Evolutionary conservation across 1,139 yeast genomes (phyloP).

Genomic region (Candida sanyaensis): DNA sequence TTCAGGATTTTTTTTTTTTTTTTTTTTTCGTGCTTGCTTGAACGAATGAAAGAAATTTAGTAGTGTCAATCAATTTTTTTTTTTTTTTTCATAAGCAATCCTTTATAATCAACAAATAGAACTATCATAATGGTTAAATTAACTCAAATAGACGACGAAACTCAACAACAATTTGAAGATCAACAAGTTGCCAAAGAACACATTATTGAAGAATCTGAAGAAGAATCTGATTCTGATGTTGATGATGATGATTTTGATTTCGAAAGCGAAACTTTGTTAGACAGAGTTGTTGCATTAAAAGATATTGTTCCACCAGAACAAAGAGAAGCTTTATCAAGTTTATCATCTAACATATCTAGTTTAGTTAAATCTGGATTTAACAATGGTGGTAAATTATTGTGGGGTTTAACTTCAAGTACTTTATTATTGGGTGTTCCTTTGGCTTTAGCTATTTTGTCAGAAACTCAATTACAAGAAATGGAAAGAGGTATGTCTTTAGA

Average conservation of each 20-base stretch:
- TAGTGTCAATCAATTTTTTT: background rate
- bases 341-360: slow-evolving; percentile 35
- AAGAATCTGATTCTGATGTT: slow-evolving; percentile 61
- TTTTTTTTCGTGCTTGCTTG: background rate
- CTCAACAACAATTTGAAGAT: slow-evolving; percentile 23
- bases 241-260: slow-evolving; percentile 76
- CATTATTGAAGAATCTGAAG: slow-evolving; percentile 31
- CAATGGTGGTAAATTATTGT: slow-evolving; percentile 73
- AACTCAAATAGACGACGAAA: slow-evolving; percentile 65
- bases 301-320: slow-evolving; percentile 91
- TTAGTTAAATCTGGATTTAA: slow-evolving; percentile 48
- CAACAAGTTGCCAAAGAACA: slow-evolving; percentile 15
- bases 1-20: background rate
- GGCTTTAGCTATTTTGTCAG: slow-evolving; percentile 85
- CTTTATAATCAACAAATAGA: background rate
- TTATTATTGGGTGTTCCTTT: slow-evolving; percentile 91
- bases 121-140: slow-evolving; percentile 62
- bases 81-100: background rate
- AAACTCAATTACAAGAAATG: slow-evolving; percentile 91
- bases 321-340: slow-evolving; percentile 52
- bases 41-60: background rate
- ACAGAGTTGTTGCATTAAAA: slow-evolving; percentile 86
- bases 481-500: slow-evolving; percentile 90
- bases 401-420: slow-evolving; percentile 85
- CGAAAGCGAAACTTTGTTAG: slow-evolving; percentile 80